Evolutionary conservation across 768 basidiomycete species (phyloP), one percentile per base, ranked within the genome.

Genomic region (Candolleomyces aberdarensis): DNA sequence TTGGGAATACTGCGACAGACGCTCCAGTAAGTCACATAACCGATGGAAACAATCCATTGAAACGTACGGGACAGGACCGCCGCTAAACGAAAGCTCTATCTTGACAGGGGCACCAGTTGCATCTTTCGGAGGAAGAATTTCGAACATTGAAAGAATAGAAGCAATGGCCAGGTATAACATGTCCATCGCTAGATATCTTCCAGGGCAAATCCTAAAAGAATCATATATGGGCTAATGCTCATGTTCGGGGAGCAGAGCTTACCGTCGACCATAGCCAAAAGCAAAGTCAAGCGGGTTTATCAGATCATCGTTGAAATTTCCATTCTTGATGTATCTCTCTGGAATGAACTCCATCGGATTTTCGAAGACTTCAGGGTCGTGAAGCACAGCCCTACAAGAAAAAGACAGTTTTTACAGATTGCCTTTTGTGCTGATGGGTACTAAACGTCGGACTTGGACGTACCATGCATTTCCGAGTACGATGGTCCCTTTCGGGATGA

Each of bases 291-390:
- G 51, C 0, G 62, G 62, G 40, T 67, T 60, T 40, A 31, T 31
- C 17, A 67, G 19, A 17, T 60, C 17, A n/a, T 57, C 31, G 56
- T 69, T 62, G 19, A 70, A 49, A 22, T 59, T 29, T 4, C 65
- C 67, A 32, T 68, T 57, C 26, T 63, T 64, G 1, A 72, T 55
- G 52, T 65, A 75, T 5, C 74, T 71, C 39, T 73, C 73, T 0
- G 76, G 76, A 9, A 63, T 61, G 65, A 78, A 77, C 7, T 51
- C 63, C 1, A 72, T 65, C 0, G 78, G 76, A 46, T 77, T 66
- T 0, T 72, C 68, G 62, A 70, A 78, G 1, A 70, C 56, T 3
- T 64, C 57, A 4, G 71, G 71, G 62, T 77, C 73, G 17, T 69
- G 71, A 50, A 71, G 60, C 7, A 75, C 70, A 6, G 67, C 70